Conservation (phyloP, 108 stramenopile species). For the Skeletonema costatum region DNA sequence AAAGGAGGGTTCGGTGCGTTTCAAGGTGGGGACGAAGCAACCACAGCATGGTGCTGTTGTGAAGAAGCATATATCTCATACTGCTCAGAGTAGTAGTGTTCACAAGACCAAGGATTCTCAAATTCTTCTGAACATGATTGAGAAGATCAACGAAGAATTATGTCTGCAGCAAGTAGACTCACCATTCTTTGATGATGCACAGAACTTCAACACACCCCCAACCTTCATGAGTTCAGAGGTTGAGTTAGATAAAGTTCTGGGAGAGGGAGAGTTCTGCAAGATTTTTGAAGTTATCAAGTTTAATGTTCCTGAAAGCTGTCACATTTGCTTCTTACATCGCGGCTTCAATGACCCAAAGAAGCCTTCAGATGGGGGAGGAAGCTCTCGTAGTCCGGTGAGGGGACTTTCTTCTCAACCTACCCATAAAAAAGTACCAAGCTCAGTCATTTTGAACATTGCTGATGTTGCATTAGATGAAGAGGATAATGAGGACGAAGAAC, state of each 20-base stretch:
- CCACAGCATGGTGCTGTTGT: not conserved
- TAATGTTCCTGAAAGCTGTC: slow-evolving; percentile 36
- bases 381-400: not conserved
- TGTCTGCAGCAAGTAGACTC: slow-evolving; percentile 26
- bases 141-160: slow-evolving; percentile 23
- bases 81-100: not conserved
- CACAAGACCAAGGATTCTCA: slow-evolving; percentile 26
- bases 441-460: not conserved
- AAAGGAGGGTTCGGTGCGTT: not conserved
- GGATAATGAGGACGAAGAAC: not conserved
- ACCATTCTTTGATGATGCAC: slow-evolving; percentile 23
- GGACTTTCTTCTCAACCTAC: not conserved
- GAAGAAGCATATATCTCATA: not conserved
- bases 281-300: slow-evolving; percentile 57
- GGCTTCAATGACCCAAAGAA: slow-evolving; percentile 33
- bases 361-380: slow-evolving; percentile 11
- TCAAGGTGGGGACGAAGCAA: not conserved
- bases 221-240: slow-evolving; percentile 50
- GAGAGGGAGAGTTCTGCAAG: slow-evolving; percentile 65
- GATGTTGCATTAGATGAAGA: not conserved
- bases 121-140: slow-evolving; percentile 11
- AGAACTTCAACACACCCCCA: slow-evolving; percentile 5
- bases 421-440: not conserved
- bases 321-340: slow-evolving; percentile 45
- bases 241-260: slow-evolving; percentile 43